Conservation (phyloP, 352 stramenopile species). For the Phytophthora boehmeriae region DNA sequence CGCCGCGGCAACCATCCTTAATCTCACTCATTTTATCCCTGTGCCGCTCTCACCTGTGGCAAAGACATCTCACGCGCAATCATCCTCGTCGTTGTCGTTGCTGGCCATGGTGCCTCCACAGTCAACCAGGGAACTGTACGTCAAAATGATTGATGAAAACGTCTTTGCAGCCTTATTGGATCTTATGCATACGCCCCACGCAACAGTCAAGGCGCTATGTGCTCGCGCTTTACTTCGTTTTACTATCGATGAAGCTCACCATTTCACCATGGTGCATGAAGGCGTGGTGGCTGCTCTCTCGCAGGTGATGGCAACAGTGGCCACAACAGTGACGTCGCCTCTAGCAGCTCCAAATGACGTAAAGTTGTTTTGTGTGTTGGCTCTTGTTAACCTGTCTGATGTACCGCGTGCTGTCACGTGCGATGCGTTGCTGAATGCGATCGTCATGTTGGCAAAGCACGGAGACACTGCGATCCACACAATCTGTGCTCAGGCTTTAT, state of each 20-base stretch:
- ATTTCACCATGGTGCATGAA: constrained; percentile 84
- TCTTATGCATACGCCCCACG: constrained; percentile 65
- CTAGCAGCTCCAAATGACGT: constrained; percentile 52
- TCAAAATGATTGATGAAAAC: constrained; percentile 78
- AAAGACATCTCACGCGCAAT: constrained; percentile 23
- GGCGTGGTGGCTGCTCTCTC: constrained; percentile 66
- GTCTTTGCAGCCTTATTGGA: constrained; percentile 64
- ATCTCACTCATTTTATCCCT: constrained; percentile 53
- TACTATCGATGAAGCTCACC: constrained; percentile 71
- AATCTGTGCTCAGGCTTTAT: constrained; percentile 59
- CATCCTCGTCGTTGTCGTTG: constrained; percentile 17
- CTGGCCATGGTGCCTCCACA: constrained; percentile 29
- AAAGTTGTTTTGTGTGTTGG: constrained; percentile 63
- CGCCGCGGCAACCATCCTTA: constrained; percentile 74
- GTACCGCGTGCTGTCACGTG: constrained; percentile 77
- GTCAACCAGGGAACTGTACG: constrained; percentile 56
- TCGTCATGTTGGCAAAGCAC: constrained; percentile 49
- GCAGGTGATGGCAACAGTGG: constrained; percentile 64
- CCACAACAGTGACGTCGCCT: constrained; percentile 24
- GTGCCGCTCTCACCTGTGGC: constrained; percentile 12
- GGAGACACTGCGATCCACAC: constrained; percentile 31
- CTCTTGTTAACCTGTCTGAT: constrained; percentile 73
- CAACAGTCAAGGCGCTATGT: constrained; percentile 72
- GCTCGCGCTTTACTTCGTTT: constrained; percentile 74
- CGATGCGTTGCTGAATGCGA: constrained; percentile 62